Evolutionary conservation across 176 grass and related monocot species (phyloP).

Genomic region (Cocos nucifera): DNA sequence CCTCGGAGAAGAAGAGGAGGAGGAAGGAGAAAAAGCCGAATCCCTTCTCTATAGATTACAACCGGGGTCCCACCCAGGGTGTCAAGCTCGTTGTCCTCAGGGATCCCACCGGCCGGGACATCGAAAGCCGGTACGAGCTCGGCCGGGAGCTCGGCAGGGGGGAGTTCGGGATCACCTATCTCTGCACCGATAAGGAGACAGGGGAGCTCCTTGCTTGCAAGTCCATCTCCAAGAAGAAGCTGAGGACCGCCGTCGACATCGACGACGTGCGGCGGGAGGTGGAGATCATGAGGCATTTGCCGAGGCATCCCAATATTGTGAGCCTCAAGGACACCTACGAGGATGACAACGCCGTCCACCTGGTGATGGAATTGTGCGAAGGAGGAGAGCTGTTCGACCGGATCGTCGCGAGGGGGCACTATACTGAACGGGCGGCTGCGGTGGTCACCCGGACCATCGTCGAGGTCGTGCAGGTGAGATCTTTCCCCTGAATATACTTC

Average conservation of each 20-base stretch:
- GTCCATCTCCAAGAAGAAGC: conserved; percentile 20
- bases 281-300: conserved; percentile 17
- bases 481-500: background rate
- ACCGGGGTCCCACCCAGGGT: background rate
- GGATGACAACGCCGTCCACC: conserved; percentile 5
- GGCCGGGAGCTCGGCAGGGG: conserved; percentile 7
- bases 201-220: conserved; percentile 4
- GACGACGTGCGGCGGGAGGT: conserved; percentile 15
- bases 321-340: conserved; percentile 18
- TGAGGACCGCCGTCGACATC: conserved; percentile 11
- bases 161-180: conserved; percentile 13
- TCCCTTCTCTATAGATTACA: conserved; percentile 10
- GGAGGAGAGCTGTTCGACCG: conserved; percentile 20
- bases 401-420: conserved; percentile 12
- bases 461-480: conserved; percentile 7
- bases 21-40: conserved; percentile 11
- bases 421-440: conserved; percentile 5
- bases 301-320: conserved; percentile 4
- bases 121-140: conserved; percentile 9
- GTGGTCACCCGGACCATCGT: conserved; percentile 10
- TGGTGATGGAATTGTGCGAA: conserved; percentile 18
- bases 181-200: background rate
- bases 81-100: conserved; percentile 6
- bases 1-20: conserved; percentile 6
- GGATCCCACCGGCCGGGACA: conserved; percentile 5